Base-by-base conservation (phyloP, 164 flowering plant species). In the Saururus chinensis region DNA sequence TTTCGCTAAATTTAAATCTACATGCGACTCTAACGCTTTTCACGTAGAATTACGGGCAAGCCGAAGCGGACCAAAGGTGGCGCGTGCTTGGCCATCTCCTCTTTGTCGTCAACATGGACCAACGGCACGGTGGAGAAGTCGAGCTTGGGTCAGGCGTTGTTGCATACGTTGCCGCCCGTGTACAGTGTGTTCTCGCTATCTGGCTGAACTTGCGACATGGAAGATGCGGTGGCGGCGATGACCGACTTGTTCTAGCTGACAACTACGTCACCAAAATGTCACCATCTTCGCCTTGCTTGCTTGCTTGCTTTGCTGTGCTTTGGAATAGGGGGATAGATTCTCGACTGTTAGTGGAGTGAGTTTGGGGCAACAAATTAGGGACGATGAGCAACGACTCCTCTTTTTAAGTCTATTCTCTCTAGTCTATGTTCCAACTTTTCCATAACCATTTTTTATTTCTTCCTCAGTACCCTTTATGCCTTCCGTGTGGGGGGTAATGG, bases 181-280 rank as follows among this genome's bases (percentile, higher is more conserved):
- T 75, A 52, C 61, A 83, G 81, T 12, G 57, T 71, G 37, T 55
- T 79, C 55, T 74, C 84, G 37, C 70, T 81, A 8, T 45, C 75
- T 6, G 88, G 88, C 17, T 64, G 76, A 49, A 63, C 72, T 11
- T 66, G 77, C 9, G 75, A 72, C 20, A 84, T 81, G 88, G 88
- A 84, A 57, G 87, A 83, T 45, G 78, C 75, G 1, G 24, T 81
- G 0, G 16, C 72, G 4, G 71, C 69, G 19, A 60, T 48, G 40
- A 67, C 74, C 37, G 59, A 45, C 17, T 64, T 84, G 21, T 75
- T 76, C 70, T 40, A 40, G 45, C 76, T 76, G 62, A 74, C 77
- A n/a, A n/a, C n/a, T n/a, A n/a, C n/a, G n/a, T n/a, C n/a, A n/a
- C n/a, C n/a, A n/a, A n/a, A n/a, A n/a, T n/a, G 56, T 51, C 23